phyloP scores from a whole-genome alignment of 2,329 filamentous ascomycete genomes.

The Claviceps sp. region DNA sequence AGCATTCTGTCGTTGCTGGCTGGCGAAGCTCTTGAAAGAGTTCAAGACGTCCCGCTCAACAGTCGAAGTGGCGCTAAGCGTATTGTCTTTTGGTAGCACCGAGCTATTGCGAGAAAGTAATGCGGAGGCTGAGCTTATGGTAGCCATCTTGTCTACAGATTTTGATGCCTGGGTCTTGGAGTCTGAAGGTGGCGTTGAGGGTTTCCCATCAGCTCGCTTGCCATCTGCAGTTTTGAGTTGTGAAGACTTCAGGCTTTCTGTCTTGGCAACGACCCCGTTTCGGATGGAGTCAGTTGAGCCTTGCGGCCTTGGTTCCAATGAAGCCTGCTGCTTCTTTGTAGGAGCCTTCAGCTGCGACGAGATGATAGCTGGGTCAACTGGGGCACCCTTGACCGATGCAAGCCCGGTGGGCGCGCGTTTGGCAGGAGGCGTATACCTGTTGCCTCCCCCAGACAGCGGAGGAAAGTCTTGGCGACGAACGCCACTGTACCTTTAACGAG shows the following conservation, averaged over 20 bases:
- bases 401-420: slow-evolving; percentile 65
- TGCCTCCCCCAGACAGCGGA: slow-evolving; percentile 40
- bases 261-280: slow-evolving; percentile 17
- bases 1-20: slow-evolving; percentile 38
- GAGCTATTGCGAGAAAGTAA: slow-evolving; percentile 26
- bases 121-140: slow-evolving; percentile 21
- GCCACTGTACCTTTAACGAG: slow-evolving; percentile 61
- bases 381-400: slow-evolving; percentile 60
- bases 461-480: slow-evolving; percentile 67
- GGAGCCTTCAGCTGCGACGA: slow-evolving; percentile 58
- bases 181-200: slow-evolving; percentile 11
- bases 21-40: slow-evolving; percentile 52
- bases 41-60: slow-evolving; percentile 49
- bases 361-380: slow-evolving; percentile 81
- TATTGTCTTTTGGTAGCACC: slow-evolving; percentile 24
- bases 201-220: slow-evolving; percentile 21
- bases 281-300: slow-evolving; percentile 15
- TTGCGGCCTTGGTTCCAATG: slow-evolving; percentile 13
- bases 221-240: slow-evolving; percentile 18
- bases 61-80: slow-evolving; percentile 35
- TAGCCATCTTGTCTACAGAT: slow-evolving; percentile 11
- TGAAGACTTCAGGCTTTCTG: slow-evolving; percentile 13
- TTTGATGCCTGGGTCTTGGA: slow-evolving; percentile 17
- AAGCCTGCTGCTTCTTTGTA: slow-evolving; percentile 22
- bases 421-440: slow-evolving; percentile 84